These are phyloP conservation scores for Cyclotella kingstonii DNA, from an alignment of 108 stramenopile species.

Conservation along the genomic window DNA sequence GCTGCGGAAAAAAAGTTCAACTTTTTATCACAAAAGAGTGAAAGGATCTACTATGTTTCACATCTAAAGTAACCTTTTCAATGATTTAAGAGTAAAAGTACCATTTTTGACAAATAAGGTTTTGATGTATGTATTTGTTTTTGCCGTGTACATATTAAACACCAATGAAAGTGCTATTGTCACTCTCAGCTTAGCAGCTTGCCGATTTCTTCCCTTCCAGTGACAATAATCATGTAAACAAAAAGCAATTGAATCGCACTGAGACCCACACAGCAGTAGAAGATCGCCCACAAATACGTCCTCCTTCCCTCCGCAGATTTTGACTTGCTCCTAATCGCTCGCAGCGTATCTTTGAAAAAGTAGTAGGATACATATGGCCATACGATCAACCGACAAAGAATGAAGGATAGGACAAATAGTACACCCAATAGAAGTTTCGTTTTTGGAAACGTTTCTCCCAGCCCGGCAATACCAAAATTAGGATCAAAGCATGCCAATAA, in stretches of 20 bases:
- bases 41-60: too few species aligned
- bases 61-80: too few species aligned
- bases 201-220: conserved; percentile 60
- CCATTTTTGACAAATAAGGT: too few species aligned
- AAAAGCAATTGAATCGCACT: conserved; percentile 71
- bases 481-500: conserved; percentile 86
- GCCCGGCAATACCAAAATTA: conserved; percentile 64
- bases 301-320: conserved; percentile 44
- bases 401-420: conserved; percentile 70
- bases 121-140: too few species aligned
- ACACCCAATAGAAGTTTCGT: conserved; percentile 62
- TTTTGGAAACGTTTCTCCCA: conserved; percentile 71
- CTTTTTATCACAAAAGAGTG: too few species aligned
- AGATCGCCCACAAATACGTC: conserved; percentile 49
- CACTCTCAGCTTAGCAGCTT: conserved; percentile 28
- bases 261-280: conserved; percentile 49
- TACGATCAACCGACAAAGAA: conserved; percentile 66
- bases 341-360: conserved; percentile 58
- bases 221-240: conserved; percentile 67
- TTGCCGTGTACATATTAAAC: too few species aligned
- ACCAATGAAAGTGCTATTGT: too few species aligned
- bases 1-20: too few species aligned
- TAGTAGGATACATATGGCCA: conserved; percentile 76
- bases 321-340: conserved; percentile 44
- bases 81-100: too few species aligned